Conservation (phyloP, 2,329 filamentous ascomycete genomes). For the Graphium sp. region DNA sequence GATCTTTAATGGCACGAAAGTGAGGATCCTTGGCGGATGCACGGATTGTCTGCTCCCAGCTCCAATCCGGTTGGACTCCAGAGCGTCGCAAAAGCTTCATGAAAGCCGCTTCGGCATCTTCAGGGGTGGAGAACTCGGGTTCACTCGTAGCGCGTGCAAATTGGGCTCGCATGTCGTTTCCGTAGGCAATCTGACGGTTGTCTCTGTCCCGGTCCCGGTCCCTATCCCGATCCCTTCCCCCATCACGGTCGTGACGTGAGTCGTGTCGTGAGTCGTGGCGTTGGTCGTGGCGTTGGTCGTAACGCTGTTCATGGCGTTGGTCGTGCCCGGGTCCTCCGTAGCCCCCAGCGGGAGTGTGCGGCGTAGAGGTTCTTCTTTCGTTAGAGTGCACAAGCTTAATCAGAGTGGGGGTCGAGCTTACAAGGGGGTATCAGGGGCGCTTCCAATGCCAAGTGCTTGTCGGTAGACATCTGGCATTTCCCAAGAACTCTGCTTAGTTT, state of each 20-base stretch:
- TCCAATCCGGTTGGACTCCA: slow-evolving; percentile 80
- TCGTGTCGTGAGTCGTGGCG: slow-evolving; percentile 6
- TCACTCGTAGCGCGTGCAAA: slow-evolving; percentile 48
- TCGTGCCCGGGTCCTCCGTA: slow-evolving; percentile 5
- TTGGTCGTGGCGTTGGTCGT: slow-evolving; percentile 8
- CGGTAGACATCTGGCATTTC: slow-evolving; percentile 79
- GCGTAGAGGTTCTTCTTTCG: slow-evolving; percentile 10
- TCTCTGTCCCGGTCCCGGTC: slow-evolving; percentile 28
- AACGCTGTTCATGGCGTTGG: slow-evolving; percentile 8
- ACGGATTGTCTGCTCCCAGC: slow-evolving; percentile 79
- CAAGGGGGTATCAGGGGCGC: slow-evolving; percentile 24
- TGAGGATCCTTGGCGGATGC: slow-evolving; percentile 79
- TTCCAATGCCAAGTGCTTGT: slow-evolving; percentile 47
- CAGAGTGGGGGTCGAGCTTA: slow-evolving; percentile 11
- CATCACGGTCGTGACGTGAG: slow-evolving; percentile 8
- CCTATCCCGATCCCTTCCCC: slow-evolving; percentile 19
- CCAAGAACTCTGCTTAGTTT: slow-evolving; percentile 88
- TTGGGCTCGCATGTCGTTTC: slow-evolving; percentile 37
- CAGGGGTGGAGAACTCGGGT: slow-evolving; percentile 60
- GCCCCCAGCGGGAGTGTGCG: slow-evolving; percentile 7
- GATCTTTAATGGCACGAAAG: slow-evolving; percentile 83
- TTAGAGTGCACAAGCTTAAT: neutral
- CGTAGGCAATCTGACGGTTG: slow-evolving; percentile 39
- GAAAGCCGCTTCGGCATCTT: slow-evolving; percentile 89
- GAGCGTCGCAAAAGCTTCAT: slow-evolving; percentile 74